Base-by-base conservation (phyloP, 768 basidiomycete species). In the Heimioporus sp. region DNA sequence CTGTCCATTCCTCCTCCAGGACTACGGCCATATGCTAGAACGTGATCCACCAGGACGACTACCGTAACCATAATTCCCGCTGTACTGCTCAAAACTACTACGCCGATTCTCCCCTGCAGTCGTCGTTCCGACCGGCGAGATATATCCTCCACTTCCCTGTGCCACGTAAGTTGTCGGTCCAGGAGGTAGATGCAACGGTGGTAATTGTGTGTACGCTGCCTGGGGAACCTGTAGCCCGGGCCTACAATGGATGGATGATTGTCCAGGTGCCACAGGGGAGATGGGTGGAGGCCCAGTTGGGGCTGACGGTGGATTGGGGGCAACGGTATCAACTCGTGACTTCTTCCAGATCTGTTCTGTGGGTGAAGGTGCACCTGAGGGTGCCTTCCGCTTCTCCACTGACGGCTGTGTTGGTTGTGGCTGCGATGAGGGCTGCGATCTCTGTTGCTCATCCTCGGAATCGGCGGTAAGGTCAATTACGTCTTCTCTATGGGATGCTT, bases 391-490 rank as follows among this genome's bases (percentile, higher is more conserved):
- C 61, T 87, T 87, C 58, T 73, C 79, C 10, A 65, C 49, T 53
- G 71, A 67, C n/a, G 62, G 70, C 11, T 50, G 58, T 13, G 51
- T 48, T 17, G 67, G 54, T 43, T 63, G 68, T 11, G 68, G 60
- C 28, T 76, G 63, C 17, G 58, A 54, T 11, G 55, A 58, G 36
- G 50, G 35, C 28, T 64, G 62, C 13, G 66, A 60, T 44, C 61
- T 67, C 30, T 68, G 66, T 32, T 76, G 80, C 45, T 93, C 92
- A 12, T 89, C 87, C 51, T 90, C 87, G 20, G 83, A 82, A 61
- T 91, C 89, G 54, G 85, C 72, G 4, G 93, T 94, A 52, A 96
- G 72, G 65, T 96, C 93, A 56, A 95, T 94, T 40, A 95, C 84
- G 57, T 81, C 78, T 12, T 73, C 70, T 20, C 61, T 63, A 55